These are phyloP conservation scores for Dimargaris cristalligena DNA, from an alignment of 192 early-diverging fungal genomes.

Conservation along the genomic window DNA sequence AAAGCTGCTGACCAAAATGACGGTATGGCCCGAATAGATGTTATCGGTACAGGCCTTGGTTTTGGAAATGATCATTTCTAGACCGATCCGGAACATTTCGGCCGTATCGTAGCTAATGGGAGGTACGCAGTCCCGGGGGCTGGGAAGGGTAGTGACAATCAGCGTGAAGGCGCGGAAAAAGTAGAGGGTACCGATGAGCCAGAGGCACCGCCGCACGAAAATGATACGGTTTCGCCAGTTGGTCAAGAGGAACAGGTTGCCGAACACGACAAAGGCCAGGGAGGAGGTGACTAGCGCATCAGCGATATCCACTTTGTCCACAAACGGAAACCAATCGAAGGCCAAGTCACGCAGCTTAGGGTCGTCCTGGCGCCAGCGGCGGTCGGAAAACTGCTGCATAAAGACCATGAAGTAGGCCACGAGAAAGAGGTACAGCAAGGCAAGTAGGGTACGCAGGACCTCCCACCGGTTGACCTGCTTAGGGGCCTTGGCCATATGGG, in stretches of 20 bases:
- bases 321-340: slow-evolving; percentile 27
- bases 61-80: slow-evolving; percentile 28
- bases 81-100: slow-evolving; percentile 25
- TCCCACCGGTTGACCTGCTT: slow-evolving; percentile 13
- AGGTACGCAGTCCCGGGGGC: slow-evolving; percentile 16
- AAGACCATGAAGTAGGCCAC: slow-evolving; percentile 30
- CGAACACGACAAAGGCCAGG: slow-evolving; percentile 23
- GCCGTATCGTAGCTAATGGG: slow-evolving; percentile 18
- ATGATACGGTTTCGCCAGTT: slow-evolving; percentile 34
- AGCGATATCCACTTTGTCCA: slow-evolving; percentile 29
- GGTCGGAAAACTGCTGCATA: slow-evolving; percentile 30
- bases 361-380: slow-evolving; percentile 20
- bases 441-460: slow-evolving; percentile 16
- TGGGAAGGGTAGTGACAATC: slow-evolving; percentile 37
- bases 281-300: slow-evolving; percentile 31
- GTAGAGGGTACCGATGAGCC: slow-evolving; percentile 37
- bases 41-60: slow-evolving; percentile 40
- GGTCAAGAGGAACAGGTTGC: slow-evolving; percentile 19
- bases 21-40: slow-evolving; percentile 44
- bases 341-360: slow-evolving; percentile 28
- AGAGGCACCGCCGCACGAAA: slow-evolving; percentile 29
- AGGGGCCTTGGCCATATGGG: slow-evolving; percentile 10
- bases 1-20: slow-evolving; percentile 30
- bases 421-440: slow-evolving; percentile 20
- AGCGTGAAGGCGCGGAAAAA: slow-evolving; percentile 34